Percentiles rank a stretch among this genome's conserved stretches.
Evolutionary conservation across 169 alveolate genomes (phyloP).

Genomic region (Blepharisma undulans): DNA sequence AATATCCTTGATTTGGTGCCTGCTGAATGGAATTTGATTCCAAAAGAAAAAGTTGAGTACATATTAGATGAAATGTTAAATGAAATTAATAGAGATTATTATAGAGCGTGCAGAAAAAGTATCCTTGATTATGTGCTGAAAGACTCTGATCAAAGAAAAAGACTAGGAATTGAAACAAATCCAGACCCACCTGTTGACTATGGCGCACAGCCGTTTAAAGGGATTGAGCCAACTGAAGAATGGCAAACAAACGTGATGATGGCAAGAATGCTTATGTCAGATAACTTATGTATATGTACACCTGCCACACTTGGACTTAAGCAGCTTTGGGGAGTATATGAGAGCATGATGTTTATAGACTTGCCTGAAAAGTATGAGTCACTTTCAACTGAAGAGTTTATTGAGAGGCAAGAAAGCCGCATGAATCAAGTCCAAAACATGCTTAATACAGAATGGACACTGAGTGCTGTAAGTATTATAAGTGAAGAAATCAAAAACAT

Average conservation of each 20-base stretch:
- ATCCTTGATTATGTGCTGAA: constrained; percentile 77
- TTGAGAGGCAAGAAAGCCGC: constrained; percentile 59
- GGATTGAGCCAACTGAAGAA: constrained; percentile 74
- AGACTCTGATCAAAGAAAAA: constrained; percentile 68
- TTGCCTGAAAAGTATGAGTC: constrained; percentile 78
- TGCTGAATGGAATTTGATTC: constrained; percentile 64
- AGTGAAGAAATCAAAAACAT: constrained; percentile 73
- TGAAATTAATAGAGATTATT: constrained; percentile 76
- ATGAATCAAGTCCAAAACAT: constrained; percentile 65
- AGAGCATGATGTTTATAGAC: constrained; percentile 61
- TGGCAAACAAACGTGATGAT: constrained; percentile 81
- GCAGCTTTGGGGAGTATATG: constrained; percentile 75
- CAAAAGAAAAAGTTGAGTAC: constrained; percentile 52
- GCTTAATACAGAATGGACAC: constrained; percentile 73
- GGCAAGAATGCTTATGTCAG: constrained; percentile 78
- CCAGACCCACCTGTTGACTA: constrained; percentile 71
- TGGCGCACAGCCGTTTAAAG: constrained; percentile 72
- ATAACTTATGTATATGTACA: constrained; percentile 68
- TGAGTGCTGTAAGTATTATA: constrained; percentile 65
- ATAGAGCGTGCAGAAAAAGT: constrained; percentile 63
- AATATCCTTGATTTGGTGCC: constrained; percentile 80
- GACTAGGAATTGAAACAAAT: constrained; percentile 72
- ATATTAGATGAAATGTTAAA: constrained; percentile 73
- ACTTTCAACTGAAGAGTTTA: constrained; percentile 56
- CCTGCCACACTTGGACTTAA: constrained; percentile 71